A percentile compares a stretch with the other conserved stretches of the same genome.
These are phyloP conservation scores for Crataegus laevigata DNA, from an alignment of 306 rosid species.

Conservation along the genomic window DNA sequence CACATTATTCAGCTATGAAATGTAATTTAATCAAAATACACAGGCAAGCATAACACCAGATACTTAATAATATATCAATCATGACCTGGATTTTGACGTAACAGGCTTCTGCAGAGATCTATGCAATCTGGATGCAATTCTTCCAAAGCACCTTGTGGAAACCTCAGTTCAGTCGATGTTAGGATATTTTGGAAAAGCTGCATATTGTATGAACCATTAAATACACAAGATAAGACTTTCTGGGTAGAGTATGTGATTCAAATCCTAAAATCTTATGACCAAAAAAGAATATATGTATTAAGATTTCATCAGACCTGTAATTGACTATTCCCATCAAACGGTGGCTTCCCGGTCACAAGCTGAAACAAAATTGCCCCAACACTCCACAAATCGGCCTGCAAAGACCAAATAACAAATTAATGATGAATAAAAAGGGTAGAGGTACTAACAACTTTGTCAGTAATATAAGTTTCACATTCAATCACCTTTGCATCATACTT, in stretches of 20 bases:
- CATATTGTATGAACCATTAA: conserved; percentile 23
- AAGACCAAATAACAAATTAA: neutral
- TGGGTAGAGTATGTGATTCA: neutral
- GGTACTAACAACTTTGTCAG: neutral
- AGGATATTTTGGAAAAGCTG: conserved; percentile 90
- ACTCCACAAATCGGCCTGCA: conserved; percentile 99
- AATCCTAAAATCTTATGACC: neutral
- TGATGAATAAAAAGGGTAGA: neutral
- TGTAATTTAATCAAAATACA: conserved; percentile 1
- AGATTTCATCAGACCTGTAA: conserved; percentile 48
- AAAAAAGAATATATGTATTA: neutral
- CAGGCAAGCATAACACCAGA: conserved; percentile 2
- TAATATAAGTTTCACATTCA: conserved; percentile 13
- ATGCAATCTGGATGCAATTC: conserved; percentile 68
- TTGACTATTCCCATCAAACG: conserved; percentile 74
- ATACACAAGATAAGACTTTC: neutral
- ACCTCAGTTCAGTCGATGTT: conserved; percentile 56
- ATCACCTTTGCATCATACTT: conserved; percentile 89
- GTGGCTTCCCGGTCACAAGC: conserved; percentile 83
- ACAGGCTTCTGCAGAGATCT: conserved; percentile 87
- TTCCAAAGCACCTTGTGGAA: conserved; percentile 61
- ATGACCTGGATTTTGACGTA: conserved; percentile 82
- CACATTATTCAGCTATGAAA: neutral
- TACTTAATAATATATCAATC: conserved; percentile 13
- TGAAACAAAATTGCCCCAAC: conserved; percentile 94